Evolutionary conservation across 2,329 filamentous ascomycete species (phyloP).

Genomic region (Trichoderma asperellum): DNA sequence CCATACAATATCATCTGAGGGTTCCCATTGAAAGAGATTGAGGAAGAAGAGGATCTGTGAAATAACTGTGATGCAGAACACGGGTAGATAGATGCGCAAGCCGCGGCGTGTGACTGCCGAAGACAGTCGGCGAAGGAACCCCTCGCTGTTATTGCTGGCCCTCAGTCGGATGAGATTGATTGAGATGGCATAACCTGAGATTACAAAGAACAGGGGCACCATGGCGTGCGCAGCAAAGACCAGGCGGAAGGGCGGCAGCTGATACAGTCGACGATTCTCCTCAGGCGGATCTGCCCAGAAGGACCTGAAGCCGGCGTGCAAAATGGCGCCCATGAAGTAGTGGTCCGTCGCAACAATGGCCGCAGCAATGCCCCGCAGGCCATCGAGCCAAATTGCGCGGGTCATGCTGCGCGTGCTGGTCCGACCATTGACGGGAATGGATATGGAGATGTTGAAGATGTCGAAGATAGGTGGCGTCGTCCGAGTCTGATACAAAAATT

Average conservation of each 20-base stretch:
- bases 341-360: slow-evolving; percentile 25
- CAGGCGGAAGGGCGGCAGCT: slow-evolving; percentile 16
- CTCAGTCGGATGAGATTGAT: slow-evolving; percentile 18
- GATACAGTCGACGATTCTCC: slow-evolving; percentile 13
- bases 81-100: slow-evolving; percentile 17
- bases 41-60: slow-evolving; percentile 21
- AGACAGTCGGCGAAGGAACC: slow-evolving; percentile 8
- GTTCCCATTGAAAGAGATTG: slow-evolving; percentile 18
- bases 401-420: slow-evolving; percentile 11
- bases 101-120: slow-evolving; percentile 24
- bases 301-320: slow-evolving; percentile 23
- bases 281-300: slow-evolving; percentile 23
- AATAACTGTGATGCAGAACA: slow-evolving; percentile 13
- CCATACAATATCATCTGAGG: slow-evolving; percentile 12
- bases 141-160: slow-evolving; percentile 1
- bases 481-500: neutral
- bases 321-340: slow-evolving; percentile 22
- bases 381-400: slow-evolving; percentile 21
- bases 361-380: slow-evolving; percentile 21
- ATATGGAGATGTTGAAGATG: neutral
- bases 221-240: slow-evolving; percentile 21
- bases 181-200: slow-evolving; percentile 21
- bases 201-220: slow-evolving; percentile 25
- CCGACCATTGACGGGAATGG: neutral
- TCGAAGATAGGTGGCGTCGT: neutral